These are phyloP conservation scores for Nitzschia palea DNA, from an alignment of 108 stramenopile genomes.

Conservation along the genomic window DNA sequence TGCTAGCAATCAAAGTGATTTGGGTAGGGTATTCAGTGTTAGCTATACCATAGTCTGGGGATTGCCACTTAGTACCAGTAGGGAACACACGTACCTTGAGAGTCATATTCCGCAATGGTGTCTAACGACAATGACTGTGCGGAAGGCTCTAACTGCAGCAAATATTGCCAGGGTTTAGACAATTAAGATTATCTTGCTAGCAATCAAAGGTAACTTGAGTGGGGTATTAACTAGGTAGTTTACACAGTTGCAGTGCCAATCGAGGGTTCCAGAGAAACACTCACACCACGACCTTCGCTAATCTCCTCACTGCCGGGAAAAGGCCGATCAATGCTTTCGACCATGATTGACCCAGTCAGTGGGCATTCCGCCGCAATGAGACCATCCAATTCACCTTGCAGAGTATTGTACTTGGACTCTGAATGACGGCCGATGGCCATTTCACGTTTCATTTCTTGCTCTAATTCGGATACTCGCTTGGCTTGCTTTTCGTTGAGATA, in stretches of 20 bases:
- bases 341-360: constrained; percentile 76
- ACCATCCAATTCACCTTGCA: constrained; percentile 79
- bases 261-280: neutral
- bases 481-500: constrained; percentile 70
- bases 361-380: constrained; percentile 90
- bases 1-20: too few relatives aligned
- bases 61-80: too few relatives aligned
- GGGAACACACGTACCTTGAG: too few relatives aligned
- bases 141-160: too few relatives aligned
- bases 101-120: too few relatives aligned
- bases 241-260: constrained; percentile 15
- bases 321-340: constrained; percentile 68
- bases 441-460: constrained; percentile 41
- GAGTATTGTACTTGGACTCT: constrained; percentile 32
- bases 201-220: too few relatives aligned
- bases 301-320: constrained; percentile 49
- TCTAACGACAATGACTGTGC: too few relatives aligned
- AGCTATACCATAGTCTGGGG: too few relatives aligned
- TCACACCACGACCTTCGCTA: neutral
- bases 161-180: too few relatives aligned
- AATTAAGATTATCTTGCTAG: too few relatives aligned
- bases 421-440: neutral
- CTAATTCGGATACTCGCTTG: constrained; percentile 57
- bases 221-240: neutral
- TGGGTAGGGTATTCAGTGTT: too few relatives aligned